Conservation (phyloP, 768 basidiomycete species). For the Trametes elegans region DNA sequence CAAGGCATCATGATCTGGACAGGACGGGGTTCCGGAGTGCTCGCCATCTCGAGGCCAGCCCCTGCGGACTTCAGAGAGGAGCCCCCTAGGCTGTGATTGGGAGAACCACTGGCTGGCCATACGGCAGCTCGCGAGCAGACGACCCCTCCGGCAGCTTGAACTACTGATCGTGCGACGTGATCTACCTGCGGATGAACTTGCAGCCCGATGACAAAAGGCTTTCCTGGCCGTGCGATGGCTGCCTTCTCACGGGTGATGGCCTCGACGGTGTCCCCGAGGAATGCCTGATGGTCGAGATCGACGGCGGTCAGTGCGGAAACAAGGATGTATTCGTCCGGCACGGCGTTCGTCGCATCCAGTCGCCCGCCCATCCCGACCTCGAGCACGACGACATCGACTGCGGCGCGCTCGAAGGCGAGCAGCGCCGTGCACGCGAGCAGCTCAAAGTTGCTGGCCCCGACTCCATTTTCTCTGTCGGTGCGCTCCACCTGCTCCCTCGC, state of each 20-base stretch:
- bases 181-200: constrained; percentile 56
- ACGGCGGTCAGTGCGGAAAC: constrained; percentile 84
- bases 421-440: constrained; percentile 81
- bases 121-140: constrained; percentile 33
- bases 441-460: constrained; percentile 75
- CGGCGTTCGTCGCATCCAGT: constrained; percentile 89
- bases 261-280: constrained; percentile 74
- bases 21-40: constrained; percentile 41
- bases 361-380: constrained; percentile 97
- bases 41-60: too few relatives aligned
- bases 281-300: constrained; percentile 91
- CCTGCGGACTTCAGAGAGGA: too few relatives aligned
- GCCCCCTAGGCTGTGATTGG: too few relatives aligned
- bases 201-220: constrained; percentile 63
- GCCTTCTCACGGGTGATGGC: constrained; percentile 84
- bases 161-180: constrained; percentile 40
- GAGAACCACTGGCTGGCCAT: too few relatives aligned
- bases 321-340: constrained; percentile 65
- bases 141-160: constrained; percentile 42
- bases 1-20: constrained; percentile 43
- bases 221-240: constrained; percentile 64
- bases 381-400: constrained; percentile 80
- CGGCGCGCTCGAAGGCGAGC: constrained; percentile 61
- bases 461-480: constrained; percentile 41
- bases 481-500: constrained; percentile 48